Percentiles rank a stretch among this genome's conserved stretches.
These are phyloP conservation scores for Candida suzukii DNA, from an alignment of 805 yeast genomes.

Conservation along the genomic window DNA sequence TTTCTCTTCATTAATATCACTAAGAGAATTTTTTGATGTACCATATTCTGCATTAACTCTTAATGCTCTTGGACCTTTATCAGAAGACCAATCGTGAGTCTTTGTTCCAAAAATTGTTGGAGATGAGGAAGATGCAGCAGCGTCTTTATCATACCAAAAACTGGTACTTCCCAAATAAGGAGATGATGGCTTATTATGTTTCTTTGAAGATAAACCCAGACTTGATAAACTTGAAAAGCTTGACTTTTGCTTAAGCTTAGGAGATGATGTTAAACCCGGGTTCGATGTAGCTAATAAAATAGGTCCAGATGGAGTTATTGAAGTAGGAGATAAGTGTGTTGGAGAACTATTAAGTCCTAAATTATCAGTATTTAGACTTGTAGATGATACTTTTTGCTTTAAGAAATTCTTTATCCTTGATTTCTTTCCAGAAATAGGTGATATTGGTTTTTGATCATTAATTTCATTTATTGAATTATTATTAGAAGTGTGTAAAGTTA, in stretches of 20 bases:
- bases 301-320: neutral
- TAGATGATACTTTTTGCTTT: conserved; percentile 17
- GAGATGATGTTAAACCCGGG: neutral
- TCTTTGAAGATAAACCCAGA: neutral
- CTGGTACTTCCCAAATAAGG: neutral
- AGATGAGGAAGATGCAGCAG: conserved; percentile 4
- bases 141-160: neutral
- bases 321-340: neutral
- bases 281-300: neutral
- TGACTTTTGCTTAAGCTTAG: conserved; percentile 7
- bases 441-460: neutral
- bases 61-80: conserved; percentile 3
- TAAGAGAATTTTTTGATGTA: neutral
- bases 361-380: conserved; percentile 6
- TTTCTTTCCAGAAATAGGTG: conserved; percentile 4
- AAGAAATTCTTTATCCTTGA: conserved; percentile 18
- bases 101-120: conserved; percentile 25
- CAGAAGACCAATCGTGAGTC: conserved; percentile 23
- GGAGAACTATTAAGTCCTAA: conserved; percentile 1
- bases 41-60: neutral
- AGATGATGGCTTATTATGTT: neutral
- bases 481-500: too few species aligned
- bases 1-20: neutral
- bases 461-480: neutral
- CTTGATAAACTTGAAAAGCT: conserved; percentile 7